Conservation (phyloP, 345 rosid genomes). For the Gossypium arboreum region DNA sequence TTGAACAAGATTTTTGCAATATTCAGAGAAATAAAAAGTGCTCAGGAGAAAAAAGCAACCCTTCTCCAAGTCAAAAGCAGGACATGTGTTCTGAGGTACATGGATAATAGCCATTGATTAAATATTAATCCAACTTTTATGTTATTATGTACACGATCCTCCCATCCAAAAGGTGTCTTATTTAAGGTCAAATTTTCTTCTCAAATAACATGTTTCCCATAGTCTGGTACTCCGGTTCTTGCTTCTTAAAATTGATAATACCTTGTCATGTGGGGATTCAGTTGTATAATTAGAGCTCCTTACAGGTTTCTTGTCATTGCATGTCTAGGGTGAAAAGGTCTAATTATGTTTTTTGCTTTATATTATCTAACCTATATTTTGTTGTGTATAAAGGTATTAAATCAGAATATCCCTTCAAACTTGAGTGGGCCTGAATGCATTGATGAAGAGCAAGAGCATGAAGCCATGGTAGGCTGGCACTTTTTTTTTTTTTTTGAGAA, state of each 20-base stretch:
- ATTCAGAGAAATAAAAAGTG: constrained; percentile 3
- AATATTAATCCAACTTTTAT: not conserved
- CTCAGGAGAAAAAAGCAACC: not conserved
- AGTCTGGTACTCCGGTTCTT: not conserved
- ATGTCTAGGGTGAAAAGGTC: not conserved
- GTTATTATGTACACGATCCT: not conserved
- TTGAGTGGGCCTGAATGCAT: not conserved
- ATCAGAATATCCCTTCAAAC: not conserved
- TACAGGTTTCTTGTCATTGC: not conserved
- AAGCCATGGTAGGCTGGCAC: constrained; percentile 3
- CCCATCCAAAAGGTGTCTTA: not conserved
- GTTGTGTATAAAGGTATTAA: constrained; percentile 3
- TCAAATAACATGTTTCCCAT: not conserved
- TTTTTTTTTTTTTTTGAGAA: not conserved
- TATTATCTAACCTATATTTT: not conserved
- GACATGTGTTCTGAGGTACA: constrained; percentile 6
- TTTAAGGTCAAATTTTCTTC: not conserved
- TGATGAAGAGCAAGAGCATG: not conserved
- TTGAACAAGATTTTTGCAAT: not conserved
- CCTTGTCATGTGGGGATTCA: not conserved
- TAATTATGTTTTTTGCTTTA: not conserved
- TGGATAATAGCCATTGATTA: not conserved
- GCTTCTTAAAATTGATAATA: not conserved
- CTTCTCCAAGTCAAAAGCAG: not conserved
- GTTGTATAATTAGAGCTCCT: not conserved